phyloP scores from a whole-genome alignment of 257 asterid genomes.

The Thymus mandschuricus region DNA sequence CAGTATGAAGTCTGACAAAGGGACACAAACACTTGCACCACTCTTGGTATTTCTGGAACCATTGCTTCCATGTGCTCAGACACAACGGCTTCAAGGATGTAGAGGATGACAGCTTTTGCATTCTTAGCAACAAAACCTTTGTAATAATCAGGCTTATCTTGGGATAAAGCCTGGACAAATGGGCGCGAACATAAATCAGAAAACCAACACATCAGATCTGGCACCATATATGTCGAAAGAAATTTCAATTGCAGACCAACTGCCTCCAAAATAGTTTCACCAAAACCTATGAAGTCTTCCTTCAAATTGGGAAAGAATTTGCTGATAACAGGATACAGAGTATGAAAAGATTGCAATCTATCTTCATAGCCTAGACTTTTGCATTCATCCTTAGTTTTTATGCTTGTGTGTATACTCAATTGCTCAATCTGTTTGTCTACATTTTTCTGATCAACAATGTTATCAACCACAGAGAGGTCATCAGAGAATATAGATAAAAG shows the following conservation, averaged over 20 bases:
- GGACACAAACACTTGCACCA: conserved; percentile 77
- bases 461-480: conserved; percentile 75
- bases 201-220: conserved; percentile 92
- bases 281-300: conserved; percentile 82
- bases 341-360: conserved; percentile 58
- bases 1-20: conserved; percentile 72
- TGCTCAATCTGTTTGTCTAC: conserved; percentile 41
- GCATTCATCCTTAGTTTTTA: conserved; percentile 39
- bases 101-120: conserved; percentile 85
- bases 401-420: conserved; percentile 35
- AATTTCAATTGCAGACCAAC: conserved; percentile 88
- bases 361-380: conserved; percentile 46
- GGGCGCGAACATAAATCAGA: conserved; percentile 91
- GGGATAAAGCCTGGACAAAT: conserved; percentile 49
- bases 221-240: conserved; percentile 70
- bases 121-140: conserved; percentile 92
- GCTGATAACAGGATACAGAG: conserved; percentile 68
- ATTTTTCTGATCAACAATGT: conserved; percentile 51
- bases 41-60: conserved; percentile 84
- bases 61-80: conserved; percentile 90
- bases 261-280: conserved; percentile 89
- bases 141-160: conserved; percentile 45
- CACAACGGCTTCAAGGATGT: conserved; percentile 87
- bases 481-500: conserved; percentile 81
- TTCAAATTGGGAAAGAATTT: conserved; percentile 79